A percentile compares a stretch with the other conserved stretches of the same genome.
These are phyloP conservation scores for Ceratorhiza oryzae-sativae DNA, from an alignment of 1,284 basidiomycete genomes.

Conservation along the genomic window DNA sequence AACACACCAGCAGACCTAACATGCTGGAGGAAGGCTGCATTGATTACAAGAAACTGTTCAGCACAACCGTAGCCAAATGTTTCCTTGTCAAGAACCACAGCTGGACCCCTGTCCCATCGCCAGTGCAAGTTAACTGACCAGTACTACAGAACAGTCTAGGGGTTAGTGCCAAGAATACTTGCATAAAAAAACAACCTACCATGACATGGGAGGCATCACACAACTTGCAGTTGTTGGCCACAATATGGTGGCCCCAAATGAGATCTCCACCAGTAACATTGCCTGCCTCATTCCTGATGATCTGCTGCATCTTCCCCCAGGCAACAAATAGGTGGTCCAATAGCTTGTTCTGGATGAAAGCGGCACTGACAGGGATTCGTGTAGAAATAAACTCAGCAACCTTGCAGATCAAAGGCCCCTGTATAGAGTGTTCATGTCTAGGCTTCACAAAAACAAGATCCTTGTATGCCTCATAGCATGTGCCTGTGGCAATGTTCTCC, in stretches of 20 bases:
- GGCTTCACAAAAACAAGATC: slow-evolving; percentile 13
- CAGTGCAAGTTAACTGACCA: neutral
- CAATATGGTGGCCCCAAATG: neutral
- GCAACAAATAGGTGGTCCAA: neutral
- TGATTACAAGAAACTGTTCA: neutral
- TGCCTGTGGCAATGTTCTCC: neutral
- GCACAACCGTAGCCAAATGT: neutral
- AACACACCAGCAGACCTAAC: neutral
- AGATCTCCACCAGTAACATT: neutral
- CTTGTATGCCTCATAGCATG: neutral
- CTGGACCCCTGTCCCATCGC: neutral
- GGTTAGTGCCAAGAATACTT: neutral
- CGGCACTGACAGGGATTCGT: neutral
- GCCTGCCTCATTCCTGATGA: neutral
- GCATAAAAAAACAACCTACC: neutral
- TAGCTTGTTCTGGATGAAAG: neutral
- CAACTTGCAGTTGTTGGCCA: neutral
- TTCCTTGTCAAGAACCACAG: neutral
- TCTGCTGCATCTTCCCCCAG: slow-evolving; percentile 17
- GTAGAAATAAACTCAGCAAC: neutral
- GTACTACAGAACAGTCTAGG: neutral
- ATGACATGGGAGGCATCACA: slow-evolving; percentile 1
- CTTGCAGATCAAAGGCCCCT: neutral
- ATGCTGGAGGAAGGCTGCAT: neutral
- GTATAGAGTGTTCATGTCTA: neutral